phyloP scores from a whole-genome alignment of 2,329 filamentous ascomycete genomes.

The Fusarium clavum region DNA sequence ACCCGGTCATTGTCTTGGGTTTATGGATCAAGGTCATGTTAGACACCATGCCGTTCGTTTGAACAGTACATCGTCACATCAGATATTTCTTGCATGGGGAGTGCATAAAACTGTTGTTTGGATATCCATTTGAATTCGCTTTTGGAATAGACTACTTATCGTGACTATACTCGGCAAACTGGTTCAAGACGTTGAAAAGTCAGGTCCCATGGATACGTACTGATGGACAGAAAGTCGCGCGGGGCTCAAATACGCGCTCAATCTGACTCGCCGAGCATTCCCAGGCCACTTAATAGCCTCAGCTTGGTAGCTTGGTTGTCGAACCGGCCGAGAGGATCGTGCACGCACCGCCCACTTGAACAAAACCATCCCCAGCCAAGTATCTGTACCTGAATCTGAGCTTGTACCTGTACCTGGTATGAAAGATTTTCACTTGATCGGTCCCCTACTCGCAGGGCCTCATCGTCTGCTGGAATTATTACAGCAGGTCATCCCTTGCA shows the following conservation, averaged over 20 bases:
- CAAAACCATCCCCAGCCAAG: conserved; percentile 7
- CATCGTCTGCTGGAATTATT: conserved; percentile 22
- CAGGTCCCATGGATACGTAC: neutral
- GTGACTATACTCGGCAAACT: neutral
- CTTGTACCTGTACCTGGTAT: conserved; percentile 19
- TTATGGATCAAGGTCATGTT: conserved; percentile 9
- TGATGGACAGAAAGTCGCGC: conserved; percentile 21
- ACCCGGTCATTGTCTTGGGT: conserved; percentile 3
- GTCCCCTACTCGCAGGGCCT: conserved; percentile 11
- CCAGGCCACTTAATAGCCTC: conserved; percentile 28
- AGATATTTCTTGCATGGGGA: conserved; percentile 41
- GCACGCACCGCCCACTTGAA: conserved; percentile 19
- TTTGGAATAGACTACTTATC: neutral
- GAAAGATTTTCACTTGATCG: conserved; percentile 5
- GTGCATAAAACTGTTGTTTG: conserved; percentile 23
- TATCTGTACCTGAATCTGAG: conserved; percentile 4
- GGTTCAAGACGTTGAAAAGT: neutral
- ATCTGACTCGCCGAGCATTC: conserved; percentile 43
- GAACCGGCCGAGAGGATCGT: conserved; percentile 41
- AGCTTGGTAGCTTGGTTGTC: conserved; percentile 26
- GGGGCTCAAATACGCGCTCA: conserved; percentile 44
- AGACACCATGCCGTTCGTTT: conserved; percentile 17
- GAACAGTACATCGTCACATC: conserved; percentile 16
- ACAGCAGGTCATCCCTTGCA: neutral
- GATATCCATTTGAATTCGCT: neutral